Evolutionary conservation across 2,329 filamentous ascomycete genomes (phyloP), one percentile per base, ranked within the genome.

Genomic region (Proliferodiscus dingleyae): DNA sequence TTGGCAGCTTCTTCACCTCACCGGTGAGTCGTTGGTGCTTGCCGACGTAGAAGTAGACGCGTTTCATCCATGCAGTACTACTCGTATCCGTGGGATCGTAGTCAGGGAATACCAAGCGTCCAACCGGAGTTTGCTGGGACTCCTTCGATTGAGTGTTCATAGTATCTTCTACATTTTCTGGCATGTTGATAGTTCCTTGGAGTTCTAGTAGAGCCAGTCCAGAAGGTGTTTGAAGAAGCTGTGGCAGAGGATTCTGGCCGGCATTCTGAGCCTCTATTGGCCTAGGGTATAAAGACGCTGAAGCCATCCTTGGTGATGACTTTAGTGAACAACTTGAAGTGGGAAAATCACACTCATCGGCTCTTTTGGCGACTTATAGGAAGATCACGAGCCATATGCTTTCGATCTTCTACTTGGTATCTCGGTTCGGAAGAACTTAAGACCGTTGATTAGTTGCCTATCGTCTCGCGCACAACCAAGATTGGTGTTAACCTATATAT

Each of bases 141-240:
- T 71, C 66, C 21, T 49, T 34, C 9, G 41, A 30, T 5, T 48
- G 45, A 7, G 30, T 47, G 16, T 49, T 49, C 22, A 16, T 41
- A 22, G 51, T 48, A 5, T 47, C 46, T 16, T 66, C 58, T 2
- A 62, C 60, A n/a, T 63, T 56, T 2, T 68, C 52, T 6, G 88
- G 83, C 1, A 89, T 72, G 65, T 94, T 91, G 68, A 98, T 83
- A 11, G 81, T 88, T 50, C 90, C 93, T 71, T 98, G 93, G 11
- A 98, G 79, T 69, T 97, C 93, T 46, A 98, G 73, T 37, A 98
- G 74, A 15, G 91, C 91, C 32, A 96, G 78, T 41, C 93, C 93
- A 0, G 86, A 83, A 0, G 93, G 93, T 1, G 91, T 96, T 58
- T 90, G 87, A 13, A 97, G 78, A 51, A 95, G 74, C n/a, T 77